Evolutionary conservation across 1,284 basidiomycete species (phyloP), one percentile per base, ranked within the genome.

Genomic region (Trichosporon coremiiforme): DNA sequence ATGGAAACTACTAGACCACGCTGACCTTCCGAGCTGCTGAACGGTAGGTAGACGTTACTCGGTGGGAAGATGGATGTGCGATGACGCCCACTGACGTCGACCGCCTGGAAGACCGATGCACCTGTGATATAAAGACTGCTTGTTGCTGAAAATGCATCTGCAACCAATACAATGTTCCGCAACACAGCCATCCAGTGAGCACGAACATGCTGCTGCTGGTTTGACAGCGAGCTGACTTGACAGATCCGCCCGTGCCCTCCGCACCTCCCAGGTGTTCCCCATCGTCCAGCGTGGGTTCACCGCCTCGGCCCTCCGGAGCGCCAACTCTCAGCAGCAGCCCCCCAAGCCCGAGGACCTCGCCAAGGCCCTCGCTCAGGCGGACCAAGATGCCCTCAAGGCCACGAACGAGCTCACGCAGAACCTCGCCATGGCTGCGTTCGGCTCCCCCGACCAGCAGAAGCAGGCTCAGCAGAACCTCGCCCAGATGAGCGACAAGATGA

Each of bases 1-100:
- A 35, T 60, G 57, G 57, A 60, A 60, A 60, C 31, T 60, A 60
- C 57, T 60, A 60, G 57, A 60, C 57, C 57, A 53, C 55, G 13
- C 29, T 60, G 12, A 25, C 9, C 15, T 7, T 31, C 29, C 15
- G 17, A 7, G 20, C 55, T n/a, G 55, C 10, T 5, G 31, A 22
- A 33, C 29, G 29, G 29, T n/a, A n/a, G 15, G 57, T 10, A 9
- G 17, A 31, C 17, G 31, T 15, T 4, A 4, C 57, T 12, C 2
- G 57, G 57, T 60, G 57, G 57, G 57, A 60, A 60, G 17, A 33
- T 60, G 6, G 29, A 15, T 17, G 31, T 17, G 57, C 29, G 12
- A 60, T 60, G 57, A 60, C 57, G 53, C 25, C 13, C 4, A 60
- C 57, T 33, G 57, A 60, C 57, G 57, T 60, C 57, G 57, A n/a